Evolutionary conservation across 495 filamentous ascomycete species (phyloP).

Genomic region (Trichoderma erinaceum): DNA sequence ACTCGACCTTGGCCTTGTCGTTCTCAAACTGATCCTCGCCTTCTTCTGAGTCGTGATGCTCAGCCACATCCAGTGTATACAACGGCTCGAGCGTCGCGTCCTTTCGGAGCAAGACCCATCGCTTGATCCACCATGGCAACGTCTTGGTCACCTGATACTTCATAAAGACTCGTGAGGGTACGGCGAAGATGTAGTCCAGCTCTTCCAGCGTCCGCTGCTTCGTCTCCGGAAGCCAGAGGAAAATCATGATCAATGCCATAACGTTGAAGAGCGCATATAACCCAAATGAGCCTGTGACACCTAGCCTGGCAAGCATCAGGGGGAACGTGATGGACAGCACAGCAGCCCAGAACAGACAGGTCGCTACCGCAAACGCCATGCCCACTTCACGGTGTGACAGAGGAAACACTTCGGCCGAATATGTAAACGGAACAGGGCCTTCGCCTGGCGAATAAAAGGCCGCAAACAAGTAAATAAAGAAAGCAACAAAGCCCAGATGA

Average conservation of each 20-base stretch:
- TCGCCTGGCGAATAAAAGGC: constrained; percentile 75
- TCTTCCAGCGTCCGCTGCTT: constrained; percentile 69
- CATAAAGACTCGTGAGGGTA: constrained; percentile 58
- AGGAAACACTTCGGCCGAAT: constrained; percentile 73
- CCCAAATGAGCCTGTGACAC: constrained; percentile 50
- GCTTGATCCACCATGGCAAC: constrained; percentile 63
- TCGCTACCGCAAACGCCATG: constrained; percentile 68
- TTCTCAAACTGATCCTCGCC: constrained; percentile 12
- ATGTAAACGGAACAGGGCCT: constrained; percentile 77
- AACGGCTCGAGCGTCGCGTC: constrained; percentile 52
- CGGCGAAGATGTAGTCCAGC: constrained; percentile 77
- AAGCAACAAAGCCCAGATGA: constrained; percentile 57
- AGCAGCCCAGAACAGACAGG: constrained; percentile 60
- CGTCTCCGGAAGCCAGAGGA: constrained; percentile 61
- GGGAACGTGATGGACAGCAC: constrained; percentile 62
- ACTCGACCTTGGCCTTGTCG: constrained; percentile 15
- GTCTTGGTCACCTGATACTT: constrained; percentile 56
- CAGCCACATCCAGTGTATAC: constrained; percentile 41
- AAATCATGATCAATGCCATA: constrained; percentile 59
- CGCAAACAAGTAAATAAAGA: constrained; percentile 66
- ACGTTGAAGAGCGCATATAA: constrained; percentile 60
- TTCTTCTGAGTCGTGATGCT: background rate
- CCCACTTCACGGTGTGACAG: constrained; percentile 67
- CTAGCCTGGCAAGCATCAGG: constrained; percentile 49
- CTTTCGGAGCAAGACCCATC: constrained; percentile 55